A percentile compares a stretch with the other conserved stretches of the same genome.
phyloP scores from a whole-genome alignment of 2,329 filamentous ascomycete species.

The Clathrospora elynae region DNA sequence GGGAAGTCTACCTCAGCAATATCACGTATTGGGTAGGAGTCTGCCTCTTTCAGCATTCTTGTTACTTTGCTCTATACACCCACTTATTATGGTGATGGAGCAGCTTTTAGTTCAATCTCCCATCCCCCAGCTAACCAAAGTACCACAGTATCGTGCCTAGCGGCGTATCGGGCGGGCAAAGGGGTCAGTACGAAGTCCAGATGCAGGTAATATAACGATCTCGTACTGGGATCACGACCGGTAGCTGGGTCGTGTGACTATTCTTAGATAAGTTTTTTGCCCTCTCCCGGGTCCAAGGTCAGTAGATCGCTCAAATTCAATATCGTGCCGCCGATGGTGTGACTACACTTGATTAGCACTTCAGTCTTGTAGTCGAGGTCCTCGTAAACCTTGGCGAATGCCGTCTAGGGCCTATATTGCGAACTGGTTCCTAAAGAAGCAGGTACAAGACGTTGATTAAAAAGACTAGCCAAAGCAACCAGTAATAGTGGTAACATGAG shows the following conservation, averaged over 20 bases:
- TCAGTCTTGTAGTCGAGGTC: constrained; percentile 29
- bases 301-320: constrained; percentile 15
- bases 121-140: constrained; percentile 5
- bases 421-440: no score
- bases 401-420: no score
- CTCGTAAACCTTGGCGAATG: no score
- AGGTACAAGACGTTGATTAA: neutral
- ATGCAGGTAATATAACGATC: constrained; percentile 13
- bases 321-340: constrained; percentile 29
- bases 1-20: constrained; percentile 6
- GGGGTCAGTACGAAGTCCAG: constrained; percentile 2
- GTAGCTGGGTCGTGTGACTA: constrained; percentile 3
- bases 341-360: constrained; percentile 17
- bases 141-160: neutral
- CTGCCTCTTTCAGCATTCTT: neutral
- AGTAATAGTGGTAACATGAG: neutral
- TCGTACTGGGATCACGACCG: constrained; percentile 2
- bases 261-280: constrained; percentile 14
- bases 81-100: no score
- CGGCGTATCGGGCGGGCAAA: constrained; percentile 5
- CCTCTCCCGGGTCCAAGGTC: constrained; percentile 14
- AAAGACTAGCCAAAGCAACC: neutral
- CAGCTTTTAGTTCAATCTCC: no score
- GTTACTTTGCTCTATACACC: no score
- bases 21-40: neutral